Conservation (phyloP, 1,139 yeast species). For the Blastobotrys capitulatus region DNA sequence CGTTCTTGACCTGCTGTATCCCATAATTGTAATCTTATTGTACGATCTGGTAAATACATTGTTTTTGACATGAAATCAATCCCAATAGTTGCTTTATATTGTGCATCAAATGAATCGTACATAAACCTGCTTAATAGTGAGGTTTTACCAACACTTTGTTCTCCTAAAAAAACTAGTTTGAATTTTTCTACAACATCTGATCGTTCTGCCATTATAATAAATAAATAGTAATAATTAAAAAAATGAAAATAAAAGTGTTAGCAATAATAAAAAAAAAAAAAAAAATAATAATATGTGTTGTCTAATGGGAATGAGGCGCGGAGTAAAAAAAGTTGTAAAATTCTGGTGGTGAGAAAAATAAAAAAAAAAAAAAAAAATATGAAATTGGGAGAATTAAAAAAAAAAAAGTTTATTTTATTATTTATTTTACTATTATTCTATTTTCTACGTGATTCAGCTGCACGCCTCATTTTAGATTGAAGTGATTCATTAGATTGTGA, state of each 20-base stretch:
- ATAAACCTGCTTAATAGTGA: constrained; percentile 91
- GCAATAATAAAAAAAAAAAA: background rate
- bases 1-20: constrained; percentile 99
- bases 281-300: background rate
- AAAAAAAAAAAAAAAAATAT: background rate
- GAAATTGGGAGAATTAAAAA: too few species aligned
- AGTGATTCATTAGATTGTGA: constrained; percentile 13
- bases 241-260: background rate
- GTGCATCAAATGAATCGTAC: constrained; percentile 98
- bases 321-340: too few species aligned
- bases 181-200: constrained; percentile 34
- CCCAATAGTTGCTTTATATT: constrained; percentile 84
- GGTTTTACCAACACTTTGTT: constrained; percentile 71
- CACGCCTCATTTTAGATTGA: constrained; percentile 22
- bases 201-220: constrained; percentile 25
- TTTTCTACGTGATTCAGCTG: constrained; percentile 22
- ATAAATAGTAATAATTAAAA: background rate
- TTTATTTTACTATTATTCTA: too few species aligned
- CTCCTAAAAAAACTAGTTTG: constrained; percentile 30
- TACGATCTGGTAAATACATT: constrained; percentile 71
- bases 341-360: too few species aligned
- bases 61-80: constrained; percentile 90
- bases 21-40: constrained; percentile 77
- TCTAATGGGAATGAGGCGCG: too few species aligned
- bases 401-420: too few species aligned